Evolutionary conservation across 352 stramenopile genomes (phyloP), one percentile per base, ranked within the genome.

Genomic region (Achlya hypogyna): DNA sequence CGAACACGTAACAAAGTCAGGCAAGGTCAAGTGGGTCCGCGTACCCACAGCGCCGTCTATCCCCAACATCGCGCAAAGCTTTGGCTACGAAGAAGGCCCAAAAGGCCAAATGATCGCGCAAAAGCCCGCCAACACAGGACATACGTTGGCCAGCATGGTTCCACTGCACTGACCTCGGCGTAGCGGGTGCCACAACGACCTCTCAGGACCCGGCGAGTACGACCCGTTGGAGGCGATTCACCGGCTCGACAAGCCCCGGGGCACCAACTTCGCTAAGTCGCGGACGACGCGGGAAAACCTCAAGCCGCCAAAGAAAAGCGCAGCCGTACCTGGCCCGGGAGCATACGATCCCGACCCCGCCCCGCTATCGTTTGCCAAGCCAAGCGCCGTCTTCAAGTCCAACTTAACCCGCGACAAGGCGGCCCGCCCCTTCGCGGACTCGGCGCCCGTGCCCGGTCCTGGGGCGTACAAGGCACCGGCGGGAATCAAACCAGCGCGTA

Each of bases 351-450:
- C 65, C 5, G 70, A 74, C 4, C 25, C n/a, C 73, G 65, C 45
- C 28, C 49, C 16, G 52, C 71, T 2, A 65, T 71, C 38, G 12
- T 45, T 45, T 3, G 69, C 74, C 5, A 72, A 81, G 28, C 69
- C 72, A n/a, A 92, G 74, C 47, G 82, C 84, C 0, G 77, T 87
- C 20, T 92, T 92, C 65, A 90, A 90, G 56, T 92, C 84, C 0
- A 67, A 66, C 0, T 75, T 87, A 20, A 80, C 78, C 25, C 56
- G 82, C 28, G 81, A 90, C 29, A 79, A 81, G 71, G 75, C 68
- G 3, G 54, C 71, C 10, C 20, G 63, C 9, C 65, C 71, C 0
- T 71, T 68, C 10, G 69, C 67, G 3, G 64, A 31, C 18, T 84
- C 75, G 51, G 71, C 77, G 54, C 71, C 69, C 4, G 74, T 87